Percentiles rank a stretch among this genome's conserved stretches.
These are phyloP conservation scores for Penicillium sp. DNA, from an alignment of 2,329 filamentous ascomycete species.

Conservation along the genomic window DNA sequence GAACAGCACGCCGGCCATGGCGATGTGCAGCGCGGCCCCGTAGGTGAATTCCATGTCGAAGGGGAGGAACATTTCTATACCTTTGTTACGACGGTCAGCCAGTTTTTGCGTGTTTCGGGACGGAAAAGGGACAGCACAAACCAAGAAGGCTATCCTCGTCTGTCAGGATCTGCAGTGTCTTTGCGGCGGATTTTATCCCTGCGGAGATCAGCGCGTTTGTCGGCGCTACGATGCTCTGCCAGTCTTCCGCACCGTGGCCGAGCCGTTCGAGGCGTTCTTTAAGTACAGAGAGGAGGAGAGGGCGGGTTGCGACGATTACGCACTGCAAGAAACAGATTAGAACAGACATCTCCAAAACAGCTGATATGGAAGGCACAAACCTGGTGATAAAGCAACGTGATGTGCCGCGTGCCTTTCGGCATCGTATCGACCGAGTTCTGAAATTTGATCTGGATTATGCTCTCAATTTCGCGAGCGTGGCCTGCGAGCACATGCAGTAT, in stretches of 20 bases:
- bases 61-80: conserved; percentile 43
- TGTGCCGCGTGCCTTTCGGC: conserved; percentile 44
- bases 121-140: conserved; percentile 22
- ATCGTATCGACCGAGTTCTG: conserved; percentile 43
- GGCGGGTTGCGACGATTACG: conserved; percentile 47
- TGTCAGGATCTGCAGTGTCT: conserved; percentile 45
- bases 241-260: conserved; percentile 33
- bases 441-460: conserved; percentile 40
- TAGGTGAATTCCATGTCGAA: conserved; percentile 48
- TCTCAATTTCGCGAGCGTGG: conserved; percentile 47
- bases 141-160: conserved; percentile 44
- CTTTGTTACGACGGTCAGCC: not conserved
- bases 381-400: conserved; percentile 48
- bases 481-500: conserved; percentile 44
- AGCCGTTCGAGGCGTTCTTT: conserved; percentile 43
- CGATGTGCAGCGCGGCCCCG: conserved; percentile 41
- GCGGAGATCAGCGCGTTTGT: conserved; percentile 45
- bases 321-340: conserved; percentile 27
- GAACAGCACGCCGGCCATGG: conserved; percentile 45
- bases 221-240: conserved; percentile 38
- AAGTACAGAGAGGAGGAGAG: conserved; percentile 45
- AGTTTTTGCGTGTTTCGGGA: not conserved
- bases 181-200: conserved; percentile 49
- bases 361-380: conserved; percentile 24
- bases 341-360: not conserved